These are phyloP conservation scores for Craterostigma plantagineum DNA, from an alignment of 257 asterid species.

Conservation along the genomic window DNA sequence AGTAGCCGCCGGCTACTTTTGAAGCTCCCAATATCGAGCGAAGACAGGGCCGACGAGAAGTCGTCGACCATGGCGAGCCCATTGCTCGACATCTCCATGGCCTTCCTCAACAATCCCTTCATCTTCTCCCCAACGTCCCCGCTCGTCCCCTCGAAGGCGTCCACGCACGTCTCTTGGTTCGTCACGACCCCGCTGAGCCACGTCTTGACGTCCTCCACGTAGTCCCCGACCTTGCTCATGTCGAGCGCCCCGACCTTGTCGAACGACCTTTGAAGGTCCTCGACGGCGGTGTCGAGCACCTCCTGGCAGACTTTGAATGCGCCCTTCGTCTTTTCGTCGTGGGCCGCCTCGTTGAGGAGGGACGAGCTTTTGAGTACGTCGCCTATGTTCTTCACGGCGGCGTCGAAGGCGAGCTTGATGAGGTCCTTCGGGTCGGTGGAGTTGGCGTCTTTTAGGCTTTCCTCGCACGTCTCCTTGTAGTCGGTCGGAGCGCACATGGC, in stretches of 20 bases:
- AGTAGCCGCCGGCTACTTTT: conserved; percentile 1
- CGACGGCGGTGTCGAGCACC: conserved; percentile 29
- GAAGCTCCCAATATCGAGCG: conserved; percentile 9
- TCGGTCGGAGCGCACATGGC: conserved; percentile 36
- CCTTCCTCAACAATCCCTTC: conserved; percentile 20
- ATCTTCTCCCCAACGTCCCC: conserved; percentile 27
- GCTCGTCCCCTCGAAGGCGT: conserved; percentile 49
- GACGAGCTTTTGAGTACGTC: conserved; percentile 20
- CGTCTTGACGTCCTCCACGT: conserved; percentile 24
- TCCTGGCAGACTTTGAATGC: conserved; percentile 33
- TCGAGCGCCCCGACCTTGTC: conserved; percentile 15
- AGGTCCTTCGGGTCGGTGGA: conserved; percentile 40
- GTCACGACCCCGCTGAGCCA: conserved; percentile 35
- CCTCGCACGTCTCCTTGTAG: conserved; percentile 34
- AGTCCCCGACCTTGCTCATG: conserved; percentile 2
- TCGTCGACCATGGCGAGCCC: conserved; percentile 29
- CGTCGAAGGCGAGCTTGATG: conserved; percentile 23
- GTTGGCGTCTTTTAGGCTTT: conserved; percentile 30
- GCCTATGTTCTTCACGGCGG: conserved; percentile 15
- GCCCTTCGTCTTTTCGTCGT: conserved; percentile 25
- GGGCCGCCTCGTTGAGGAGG: conserved; percentile 22
- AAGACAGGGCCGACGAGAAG: conserved; percentile 11
- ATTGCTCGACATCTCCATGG: conserved; percentile 21
- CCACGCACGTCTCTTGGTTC: conserved; percentile 50
- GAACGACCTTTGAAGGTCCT: conserved; percentile 30